Evolutionary conservation across 1,284 basidiomycete genomes (phyloP).

Genomic region (Mycena citricolor): DNA sequence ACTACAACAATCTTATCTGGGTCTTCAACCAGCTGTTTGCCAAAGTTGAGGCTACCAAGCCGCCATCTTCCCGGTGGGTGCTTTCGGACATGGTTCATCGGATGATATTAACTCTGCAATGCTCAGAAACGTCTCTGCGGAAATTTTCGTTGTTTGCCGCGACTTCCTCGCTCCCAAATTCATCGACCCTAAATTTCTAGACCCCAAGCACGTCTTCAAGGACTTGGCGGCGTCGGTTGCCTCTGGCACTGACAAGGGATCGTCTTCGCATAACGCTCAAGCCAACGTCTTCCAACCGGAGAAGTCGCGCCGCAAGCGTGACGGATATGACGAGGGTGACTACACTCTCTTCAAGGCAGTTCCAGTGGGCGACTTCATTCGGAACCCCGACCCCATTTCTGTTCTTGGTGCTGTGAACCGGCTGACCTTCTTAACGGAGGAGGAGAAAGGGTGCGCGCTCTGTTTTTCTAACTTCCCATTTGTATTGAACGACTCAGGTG

Average conservation of each 20-base stretch:
- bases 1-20: conserved; percentile 99
- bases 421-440: conserved; percentile 81
- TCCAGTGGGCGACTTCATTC: conserved; percentile 76
- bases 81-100: background rate
- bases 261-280: conserved; percentile 61
- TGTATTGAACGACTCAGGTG: conserved; percentile 47
- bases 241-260: conserved; percentile 48
- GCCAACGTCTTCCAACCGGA: conserved; percentile 96
- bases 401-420: conserved; percentile 84
- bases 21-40: conserved; percentile 97
- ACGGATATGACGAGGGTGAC: conserved; percentile 96
- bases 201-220: conserved; percentile 98
- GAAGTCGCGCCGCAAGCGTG: conserved; percentile 91
- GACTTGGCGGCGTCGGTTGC: conserved; percentile 64
- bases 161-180: conserved; percentile 94
- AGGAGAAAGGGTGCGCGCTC: conserved; percentile 74
- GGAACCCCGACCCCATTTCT: conserved; percentile 70
- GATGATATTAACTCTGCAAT: conserved; percentile 4
- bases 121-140: conserved; percentile 93
- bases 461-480: conserved; percentile 5
- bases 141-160: conserved; percentile 99
- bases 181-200: conserved; percentile 98
- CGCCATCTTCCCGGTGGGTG: conserved; percentile 88
- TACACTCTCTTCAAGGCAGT: conserved; percentile 86
- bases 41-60: conserved; percentile 98